Conservation (phyloP, 345 rosid species). For the Eucalyptus pauciflora region DNA sequence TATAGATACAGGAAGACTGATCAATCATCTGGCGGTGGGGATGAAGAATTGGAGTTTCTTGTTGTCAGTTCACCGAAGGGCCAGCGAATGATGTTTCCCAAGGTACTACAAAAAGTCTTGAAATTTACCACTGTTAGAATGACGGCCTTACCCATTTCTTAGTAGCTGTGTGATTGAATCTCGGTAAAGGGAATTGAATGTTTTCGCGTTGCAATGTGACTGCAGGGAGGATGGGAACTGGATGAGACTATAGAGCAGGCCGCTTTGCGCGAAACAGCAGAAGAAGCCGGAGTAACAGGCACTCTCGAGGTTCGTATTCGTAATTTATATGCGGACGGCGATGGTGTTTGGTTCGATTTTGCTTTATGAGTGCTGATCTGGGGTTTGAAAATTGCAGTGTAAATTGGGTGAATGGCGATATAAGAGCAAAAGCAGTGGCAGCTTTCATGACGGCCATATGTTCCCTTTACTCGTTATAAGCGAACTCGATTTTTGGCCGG, state of each 20-base stretch:
- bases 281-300: constrained; percentile 59
- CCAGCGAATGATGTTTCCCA: constrained; percentile 41
- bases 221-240: constrained; percentile 61
- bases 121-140: neutral
- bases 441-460: constrained; percentile 45
- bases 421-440: constrained; percentile 38
- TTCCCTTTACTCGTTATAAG: constrained; percentile 39
- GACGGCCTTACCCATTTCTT: neutral
- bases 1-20: constrained; percentile 21
- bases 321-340: neutral
- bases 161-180: neutral
- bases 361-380: neutral
- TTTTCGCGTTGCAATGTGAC: neutral
- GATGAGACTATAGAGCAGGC: constrained; percentile 45
- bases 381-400: constrained; percentile 12
- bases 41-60: constrained; percentile 34
- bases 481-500: constrained; percentile 47
- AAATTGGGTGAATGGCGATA: constrained; percentile 45
- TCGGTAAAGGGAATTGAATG: neutral
- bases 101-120: constrained; percentile 15
- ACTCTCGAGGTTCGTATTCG: constrained; percentile 21
- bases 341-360: neutral
- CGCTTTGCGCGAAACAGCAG: constrained; percentile 42
- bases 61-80: constrained; percentile 50
- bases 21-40: neutral